Evolutionary conservation across 257 asterid species (phyloP).

Genomic region (Henckelia pumila): DNA sequence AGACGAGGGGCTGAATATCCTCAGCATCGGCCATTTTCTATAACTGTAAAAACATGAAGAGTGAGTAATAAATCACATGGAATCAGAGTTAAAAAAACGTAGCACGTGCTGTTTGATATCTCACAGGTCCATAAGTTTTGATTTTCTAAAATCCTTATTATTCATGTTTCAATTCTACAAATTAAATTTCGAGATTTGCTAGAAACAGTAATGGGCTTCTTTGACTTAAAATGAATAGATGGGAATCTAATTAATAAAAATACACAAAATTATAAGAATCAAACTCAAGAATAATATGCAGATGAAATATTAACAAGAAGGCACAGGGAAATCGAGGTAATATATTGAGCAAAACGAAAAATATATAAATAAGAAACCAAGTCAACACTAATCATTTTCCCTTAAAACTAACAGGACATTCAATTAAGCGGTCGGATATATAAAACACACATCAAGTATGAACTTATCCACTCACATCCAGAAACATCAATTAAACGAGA

Average conservation of each 20-base stretch:
- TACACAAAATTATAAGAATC: not conserved
- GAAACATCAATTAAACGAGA: not conserved
- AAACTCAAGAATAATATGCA: not conserved
- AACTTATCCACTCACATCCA: not conserved
- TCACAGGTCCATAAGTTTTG: not conserved
- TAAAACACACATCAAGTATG: not conserved
- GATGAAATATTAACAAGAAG: not conserved
- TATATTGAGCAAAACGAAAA: not conserved
- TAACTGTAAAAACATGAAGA: conserved; percentile 6
- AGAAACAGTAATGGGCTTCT: not conserved
- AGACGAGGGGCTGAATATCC: conserved; percentile 34
- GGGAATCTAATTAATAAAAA: not conserved
- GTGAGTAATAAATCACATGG: not conserved
- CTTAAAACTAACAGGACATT: no score
- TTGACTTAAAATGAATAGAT: not conserved
- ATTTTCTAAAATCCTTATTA: not conserved
- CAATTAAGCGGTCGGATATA: no score
- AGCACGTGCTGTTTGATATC: not conserved
- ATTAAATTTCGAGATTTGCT: not conserved
- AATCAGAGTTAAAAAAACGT: not conserved
- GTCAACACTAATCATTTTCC: no score
- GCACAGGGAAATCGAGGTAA: not conserved
- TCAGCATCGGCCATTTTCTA: conserved; percentile 30
- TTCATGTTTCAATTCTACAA: not conserved
- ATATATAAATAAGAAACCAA: not conserved